Evolutionary conservation across 495 filamentous ascomycete genomes (phyloP).

Genomic region (Venustampulla echinocandica): DNA sequence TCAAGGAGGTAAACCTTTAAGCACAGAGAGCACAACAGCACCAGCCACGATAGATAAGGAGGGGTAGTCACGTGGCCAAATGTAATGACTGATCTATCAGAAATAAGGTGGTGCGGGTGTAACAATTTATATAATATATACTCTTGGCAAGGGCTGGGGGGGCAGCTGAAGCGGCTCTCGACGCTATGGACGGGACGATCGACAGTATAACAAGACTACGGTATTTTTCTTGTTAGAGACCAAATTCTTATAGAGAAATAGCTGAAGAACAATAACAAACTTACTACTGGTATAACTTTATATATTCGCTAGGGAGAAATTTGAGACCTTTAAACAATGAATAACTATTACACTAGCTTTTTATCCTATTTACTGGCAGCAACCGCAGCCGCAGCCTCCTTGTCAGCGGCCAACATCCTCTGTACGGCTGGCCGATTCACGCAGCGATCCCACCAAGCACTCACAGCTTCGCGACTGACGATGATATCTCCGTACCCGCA

Average conservation of each 20-base stretch:
- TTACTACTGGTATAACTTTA: constrained; percentile 3
- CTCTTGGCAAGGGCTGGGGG: constrained; percentile 1
- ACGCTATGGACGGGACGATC: constrained; percentile 3
- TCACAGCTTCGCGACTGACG: constrained; percentile 32
- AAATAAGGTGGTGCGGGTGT: too few relatives aligned
- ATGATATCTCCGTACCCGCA: constrained; percentile 35
- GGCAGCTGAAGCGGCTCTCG: not conserved
- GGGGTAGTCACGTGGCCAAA: too few relatives aligned
- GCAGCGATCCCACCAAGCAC: constrained; percentile 32
- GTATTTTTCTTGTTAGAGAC: constrained; percentile 1
- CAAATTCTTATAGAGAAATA: constrained; percentile 3
- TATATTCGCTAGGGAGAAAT: constrained; percentile 1
- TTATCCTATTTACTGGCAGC: constrained; percentile 26
- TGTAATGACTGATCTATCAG: too few relatives aligned
- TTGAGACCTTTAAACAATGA: constrained; percentile 5
- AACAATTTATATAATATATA: constrained; percentile 1
- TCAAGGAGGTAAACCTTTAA: too few relatives aligned
- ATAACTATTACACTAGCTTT: constrained; percentile 16
- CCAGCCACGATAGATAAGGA: too few relatives aligned
- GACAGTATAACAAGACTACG: constrained; percentile 3
- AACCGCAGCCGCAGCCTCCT: constrained; percentile 23
- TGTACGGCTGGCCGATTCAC: constrained; percentile 29
- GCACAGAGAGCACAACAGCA: too few relatives aligned
- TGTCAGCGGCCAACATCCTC: constrained; percentile 27
- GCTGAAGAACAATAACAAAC: constrained; percentile 6